phyloP scores from a whole-genome alignment of 2,329 filamentous ascomycete genomes.

The Claviceps citrina region DNA sequence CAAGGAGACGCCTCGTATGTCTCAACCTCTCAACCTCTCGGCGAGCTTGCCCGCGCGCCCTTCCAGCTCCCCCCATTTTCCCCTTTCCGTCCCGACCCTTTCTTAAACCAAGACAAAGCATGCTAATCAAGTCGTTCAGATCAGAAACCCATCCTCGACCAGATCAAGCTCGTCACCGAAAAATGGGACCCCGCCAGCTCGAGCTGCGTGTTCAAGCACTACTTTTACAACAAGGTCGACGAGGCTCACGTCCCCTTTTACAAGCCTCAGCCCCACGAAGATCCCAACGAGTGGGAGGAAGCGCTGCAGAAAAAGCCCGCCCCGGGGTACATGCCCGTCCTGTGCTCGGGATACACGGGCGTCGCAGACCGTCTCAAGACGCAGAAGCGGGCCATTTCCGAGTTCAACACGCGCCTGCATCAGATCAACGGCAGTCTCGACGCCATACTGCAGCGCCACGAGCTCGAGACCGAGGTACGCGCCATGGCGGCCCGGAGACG shows the following conservation, averaged over 20 bases:
- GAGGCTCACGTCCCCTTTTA: conserved; percentile 63
- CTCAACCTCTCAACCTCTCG: no score
- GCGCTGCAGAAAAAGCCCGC: conserved; percentile 67
- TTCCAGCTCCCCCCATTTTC: background rate
- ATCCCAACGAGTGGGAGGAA: conserved; percentile 70
- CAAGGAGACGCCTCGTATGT: conserved; percentile 33
- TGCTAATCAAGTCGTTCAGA: conserved; percentile 13
- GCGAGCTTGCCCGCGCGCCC: background rate
- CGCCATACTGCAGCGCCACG: conserved; percentile 58
- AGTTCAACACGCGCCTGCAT: conserved; percentile 58
- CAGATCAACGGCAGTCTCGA: conserved; percentile 64
- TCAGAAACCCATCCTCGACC: conserved; percentile 60
- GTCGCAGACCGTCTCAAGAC: conserved; percentile 57
- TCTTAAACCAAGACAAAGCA: background rate
- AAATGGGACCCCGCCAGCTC: conserved; percentile 60
- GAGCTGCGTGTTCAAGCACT: conserved; percentile 62
- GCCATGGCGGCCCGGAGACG: conserved; percentile 57
- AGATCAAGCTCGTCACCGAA: conserved; percentile 52
- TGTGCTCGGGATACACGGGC: conserved; percentile 58
- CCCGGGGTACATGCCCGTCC: conserved; percentile 59
- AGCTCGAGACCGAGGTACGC: conserved; percentile 59
- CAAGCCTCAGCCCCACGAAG: conserved; percentile 52
- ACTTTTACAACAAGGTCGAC: conserved; percentile 77
- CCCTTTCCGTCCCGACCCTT: background rate
- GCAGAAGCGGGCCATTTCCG: conserved; percentile 52